Percentiles rank a stretch among this genome's conserved stretches.
Evolutionary conservation across 441 rosid genomes (phyloP).

Genomic region (Capsella rubella): DNA sequence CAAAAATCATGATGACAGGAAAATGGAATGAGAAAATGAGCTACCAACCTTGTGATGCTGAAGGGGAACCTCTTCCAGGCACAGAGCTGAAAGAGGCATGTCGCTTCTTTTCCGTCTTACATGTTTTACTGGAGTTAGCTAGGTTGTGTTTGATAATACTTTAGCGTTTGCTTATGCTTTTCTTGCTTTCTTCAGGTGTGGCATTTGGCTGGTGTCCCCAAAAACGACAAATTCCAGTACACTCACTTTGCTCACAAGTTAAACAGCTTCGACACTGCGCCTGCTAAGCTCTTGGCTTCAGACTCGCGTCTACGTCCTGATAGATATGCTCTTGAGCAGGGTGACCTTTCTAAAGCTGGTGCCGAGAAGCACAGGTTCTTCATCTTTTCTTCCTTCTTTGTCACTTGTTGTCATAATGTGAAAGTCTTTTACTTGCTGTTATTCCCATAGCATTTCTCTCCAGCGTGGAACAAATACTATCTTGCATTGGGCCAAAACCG

Average conservation of each 20-base stretch:
- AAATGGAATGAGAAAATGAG: slow-evolving; percentile 75
- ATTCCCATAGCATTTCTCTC: background rate
- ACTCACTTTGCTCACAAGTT: slow-evolving; percentile 90
- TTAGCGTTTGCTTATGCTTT: slow-evolving; percentile 19
- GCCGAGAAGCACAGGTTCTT: slow-evolving; percentile 78
- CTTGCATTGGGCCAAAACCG: background rate
- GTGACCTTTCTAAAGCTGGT: slow-evolving; percentile 82
- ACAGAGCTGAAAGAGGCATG: slow-evolving; percentile 67
- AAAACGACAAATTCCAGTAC: slow-evolving; percentile 79
- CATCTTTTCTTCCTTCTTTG: slow-evolving; percentile 27
- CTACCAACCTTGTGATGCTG: slow-evolving; percentile 76
- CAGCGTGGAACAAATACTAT: background rate
- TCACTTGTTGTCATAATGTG: background rate
- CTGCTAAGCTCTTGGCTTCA: slow-evolving; percentile 79
- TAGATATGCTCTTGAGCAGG: slow-evolving; percentile 91
- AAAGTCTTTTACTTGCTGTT: background rate
- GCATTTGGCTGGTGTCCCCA: slow-evolving; percentile 85
- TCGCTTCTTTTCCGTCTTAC: slow-evolving; percentile 10
- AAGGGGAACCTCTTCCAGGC: slow-evolving; percentile 73
- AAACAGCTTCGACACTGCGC: slow-evolving; percentile 92
- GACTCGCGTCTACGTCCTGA: slow-evolving; percentile 98
- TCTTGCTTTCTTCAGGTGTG: slow-evolving; percentile 63
- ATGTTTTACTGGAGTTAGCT: background rate
- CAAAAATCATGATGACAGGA: slow-evolving; percentile 73
- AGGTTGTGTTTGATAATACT: background rate